These are phyloP conservation scores for Monocercomonoides exilis DNA, from an alignment of 78 protist genomes.

Conservation along the genomic window DNA sequence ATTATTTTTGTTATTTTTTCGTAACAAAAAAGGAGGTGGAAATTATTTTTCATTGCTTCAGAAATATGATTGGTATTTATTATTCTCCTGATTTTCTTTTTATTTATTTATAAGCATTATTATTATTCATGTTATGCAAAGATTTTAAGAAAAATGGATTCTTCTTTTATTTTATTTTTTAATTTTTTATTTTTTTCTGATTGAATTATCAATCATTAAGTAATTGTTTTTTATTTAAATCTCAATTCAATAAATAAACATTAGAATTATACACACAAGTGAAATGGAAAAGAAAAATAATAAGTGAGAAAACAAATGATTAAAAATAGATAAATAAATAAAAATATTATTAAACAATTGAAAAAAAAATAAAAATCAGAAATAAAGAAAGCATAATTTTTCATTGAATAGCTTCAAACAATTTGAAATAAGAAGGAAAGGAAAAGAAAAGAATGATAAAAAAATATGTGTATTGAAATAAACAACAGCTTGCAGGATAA, in stretches of 20 bases:
- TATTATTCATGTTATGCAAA: neutral
- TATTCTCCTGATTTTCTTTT: neutral
- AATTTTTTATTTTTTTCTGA: neutral
- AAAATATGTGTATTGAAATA: no score
- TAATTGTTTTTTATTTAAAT: neutral
- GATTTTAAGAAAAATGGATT: neutral
- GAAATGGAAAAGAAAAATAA: no score
- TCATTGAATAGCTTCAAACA: constrained; percentile 4
- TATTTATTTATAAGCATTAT: neutral
- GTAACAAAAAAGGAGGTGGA: neutral
- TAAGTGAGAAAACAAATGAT: no score
- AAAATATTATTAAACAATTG: no score
- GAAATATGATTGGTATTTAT: neutral
- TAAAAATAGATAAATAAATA: no score
- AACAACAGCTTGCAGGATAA: no score
- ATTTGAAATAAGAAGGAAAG: neutral
- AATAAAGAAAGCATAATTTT: no score
- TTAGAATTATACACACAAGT: neutral
- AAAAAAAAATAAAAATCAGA: no score
- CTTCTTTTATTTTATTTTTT: neutral
- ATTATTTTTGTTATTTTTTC: neutral
- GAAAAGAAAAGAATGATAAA: neutral
- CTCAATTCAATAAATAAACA: constrained; percentile 1
- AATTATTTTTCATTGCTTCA: neutral
- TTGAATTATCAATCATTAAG: neutral